Conservation (phyloP, 495 filamentous ascomycete species). For the Hypoxylon intermedium region DNA sequence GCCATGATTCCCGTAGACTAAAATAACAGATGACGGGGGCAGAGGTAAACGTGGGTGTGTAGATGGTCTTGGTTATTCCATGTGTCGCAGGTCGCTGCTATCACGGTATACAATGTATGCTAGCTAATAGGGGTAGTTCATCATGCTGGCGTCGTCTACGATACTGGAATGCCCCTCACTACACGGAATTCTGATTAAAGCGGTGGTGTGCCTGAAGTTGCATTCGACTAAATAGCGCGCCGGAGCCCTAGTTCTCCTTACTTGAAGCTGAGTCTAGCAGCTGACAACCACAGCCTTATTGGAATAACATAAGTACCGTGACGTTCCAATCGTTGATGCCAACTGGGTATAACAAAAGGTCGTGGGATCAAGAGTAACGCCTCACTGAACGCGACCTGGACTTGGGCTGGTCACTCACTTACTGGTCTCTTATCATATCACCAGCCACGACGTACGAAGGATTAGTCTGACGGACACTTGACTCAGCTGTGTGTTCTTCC, state of each 20-base stretch:
- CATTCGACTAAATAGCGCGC: background rate
- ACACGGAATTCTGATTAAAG: background rate
- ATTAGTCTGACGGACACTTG: slow-evolving; percentile 5
- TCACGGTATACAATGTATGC: slow-evolving; percentile 2
- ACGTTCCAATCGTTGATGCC: background rate
- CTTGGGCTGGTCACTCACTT: background rate
- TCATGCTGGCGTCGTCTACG: background rate
- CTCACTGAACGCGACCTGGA: background rate
- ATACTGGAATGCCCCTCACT: background rate
- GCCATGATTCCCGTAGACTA: slow-evolving; percentile 5
- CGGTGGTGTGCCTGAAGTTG: slow-evolving; percentile 12
- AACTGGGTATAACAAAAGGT: slow-evolving; percentile 1
- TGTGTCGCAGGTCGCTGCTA: slow-evolving; percentile 6
- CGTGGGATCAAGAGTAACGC: background rate
- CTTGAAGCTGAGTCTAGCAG: slow-evolving; percentile 3
- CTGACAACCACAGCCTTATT: slow-evolving; percentile 7
- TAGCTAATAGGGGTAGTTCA: background rate
- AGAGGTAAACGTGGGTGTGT: background rate
- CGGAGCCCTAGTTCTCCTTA: background rate
- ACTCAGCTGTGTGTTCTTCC: background rate
- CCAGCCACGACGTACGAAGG: slow-evolving; percentile 4
- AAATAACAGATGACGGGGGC: slow-evolving; percentile 5
- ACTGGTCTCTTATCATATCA: slow-evolving; percentile 5
- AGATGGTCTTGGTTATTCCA: background rate
- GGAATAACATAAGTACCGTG: background rate